A percentile compares a stretch with the other conserved stretches of the same genome.
Evolutionary conservation across 345 rosid genomes (phyloP).

Genomic region (Leavenworthia alabamica): DNA sequence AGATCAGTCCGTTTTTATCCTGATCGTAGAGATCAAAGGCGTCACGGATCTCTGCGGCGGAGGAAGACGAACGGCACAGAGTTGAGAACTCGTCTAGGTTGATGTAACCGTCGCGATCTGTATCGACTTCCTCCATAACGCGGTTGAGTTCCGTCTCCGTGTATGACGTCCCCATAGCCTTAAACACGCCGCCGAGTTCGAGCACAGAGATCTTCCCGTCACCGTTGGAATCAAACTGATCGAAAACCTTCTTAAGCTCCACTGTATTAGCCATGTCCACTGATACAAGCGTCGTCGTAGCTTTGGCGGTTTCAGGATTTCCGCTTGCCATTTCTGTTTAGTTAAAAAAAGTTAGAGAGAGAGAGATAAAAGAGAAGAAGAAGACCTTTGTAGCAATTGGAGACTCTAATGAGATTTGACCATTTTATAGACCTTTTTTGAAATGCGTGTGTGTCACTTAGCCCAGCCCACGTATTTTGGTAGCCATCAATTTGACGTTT

Average conservation of each 20-base stretch:
- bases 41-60: constrained; percentile 56
- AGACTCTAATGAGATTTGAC: too few relatives aligned
- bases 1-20: constrained; percentile 73
- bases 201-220: constrained; percentile 81
- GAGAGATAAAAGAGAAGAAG: too few relatives aligned
- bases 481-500: background rate
- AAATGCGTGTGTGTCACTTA: too few relatives aligned
- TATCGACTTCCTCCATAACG: constrained; percentile 68
- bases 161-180: constrained; percentile 53
- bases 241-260: constrained; percentile 57
- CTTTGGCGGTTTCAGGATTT: constrained; percentile 9
- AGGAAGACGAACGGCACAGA: constrained; percentile 48
- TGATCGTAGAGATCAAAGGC: constrained; percentile 89
- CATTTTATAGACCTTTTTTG: background rate
- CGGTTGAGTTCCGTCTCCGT: constrained; percentile 41
- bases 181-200: constrained; percentile 62
- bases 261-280: constrained; percentile 22
- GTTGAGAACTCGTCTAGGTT: constrained; percentile 53
- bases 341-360: too few relatives aligned
- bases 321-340: too few relatives aligned
- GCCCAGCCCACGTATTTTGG: too few relatives aligned
- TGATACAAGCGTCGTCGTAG: background rate
- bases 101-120: constrained; percentile 72
- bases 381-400: too few relatives aligned
- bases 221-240: constrained; percentile 72